Conservation (phyloP, 768 basidiomycete species). For the Pluteus cervinus region DNA sequence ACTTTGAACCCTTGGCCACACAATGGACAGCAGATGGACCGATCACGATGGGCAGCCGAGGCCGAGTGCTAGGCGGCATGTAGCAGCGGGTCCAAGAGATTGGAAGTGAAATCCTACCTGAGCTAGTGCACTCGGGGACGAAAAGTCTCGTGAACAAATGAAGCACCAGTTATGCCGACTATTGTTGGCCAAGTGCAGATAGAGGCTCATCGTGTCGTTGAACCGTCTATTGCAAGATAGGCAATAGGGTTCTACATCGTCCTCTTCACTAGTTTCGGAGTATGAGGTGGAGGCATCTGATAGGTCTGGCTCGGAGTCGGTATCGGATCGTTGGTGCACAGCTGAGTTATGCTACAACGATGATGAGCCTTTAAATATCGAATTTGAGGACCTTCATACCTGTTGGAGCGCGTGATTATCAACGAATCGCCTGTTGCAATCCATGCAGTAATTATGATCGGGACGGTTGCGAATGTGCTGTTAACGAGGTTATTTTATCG, state of each 20-base stretch:
- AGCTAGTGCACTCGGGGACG: slow-evolving; percentile 1
- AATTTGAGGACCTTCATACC: neutral
- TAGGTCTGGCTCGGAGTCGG: too few relatives aligned
- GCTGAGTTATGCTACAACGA: too few relatives aligned
- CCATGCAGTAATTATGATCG: neutral
- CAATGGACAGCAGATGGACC: too few relatives aligned
- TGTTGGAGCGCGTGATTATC: neutral
- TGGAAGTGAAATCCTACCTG: slow-evolving; percentile 1
- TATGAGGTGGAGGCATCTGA: too few relatives aligned
- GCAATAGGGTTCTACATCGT: neutral
- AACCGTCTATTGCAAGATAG: neutral
- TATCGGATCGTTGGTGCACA: too few relatives aligned
- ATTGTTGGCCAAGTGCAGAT: neutral
- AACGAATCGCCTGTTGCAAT: neutral
- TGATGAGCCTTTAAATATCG: neutral
- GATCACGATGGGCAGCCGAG: too few relatives aligned
- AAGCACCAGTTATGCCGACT: slow-evolving; percentile 1
- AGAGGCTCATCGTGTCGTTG: neutral
- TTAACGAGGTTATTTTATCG: too few relatives aligned
- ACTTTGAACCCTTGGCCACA: too few relatives aligned
- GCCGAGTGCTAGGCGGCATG: too few relatives aligned
- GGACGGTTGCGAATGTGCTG: neutral
- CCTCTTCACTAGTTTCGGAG: too few relatives aligned
- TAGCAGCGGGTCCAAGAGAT: too few relatives aligned
- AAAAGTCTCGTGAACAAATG: slow-evolving; percentile 2